Evolutionary conservation across 345 rosid genomes (phyloP), one percentile per base, ranked within the genome.

Genomic region (Euphorbia tirucalli): DNA sequence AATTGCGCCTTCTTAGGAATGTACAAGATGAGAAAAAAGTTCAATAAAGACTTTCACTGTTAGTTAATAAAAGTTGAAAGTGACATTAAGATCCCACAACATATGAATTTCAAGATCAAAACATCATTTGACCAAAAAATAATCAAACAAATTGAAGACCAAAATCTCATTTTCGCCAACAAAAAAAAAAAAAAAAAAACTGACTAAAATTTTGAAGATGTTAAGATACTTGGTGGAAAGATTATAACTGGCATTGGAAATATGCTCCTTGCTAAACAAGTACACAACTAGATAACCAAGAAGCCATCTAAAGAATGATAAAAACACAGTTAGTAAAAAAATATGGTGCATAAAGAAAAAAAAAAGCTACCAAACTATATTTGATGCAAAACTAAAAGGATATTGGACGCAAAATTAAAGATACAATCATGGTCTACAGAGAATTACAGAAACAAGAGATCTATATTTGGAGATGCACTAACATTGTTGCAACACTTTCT

Each of bases 201-300:
- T 85, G 84, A 90, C 82, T 66, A 87, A 71, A 70, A 92, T 82
- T 81, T 65, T 83, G 90, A 77, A 92, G 77, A 92, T 83, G 61
- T 84, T 89, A 70, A 95, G 93, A 65, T 87, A 84, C 82, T 90
- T 90, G 72, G 95, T 90, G 28, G 97, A 89, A 61, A 95, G 91
- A 78, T 95, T 95, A 76, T 83, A 86, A 48, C 89, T 84, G 61
- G 97, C 97, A 39, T 87, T 92, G 73, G 81, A 85, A 74, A 90
- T 90, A 60, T 86, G 90, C 74, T 89, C 91, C 81, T 84, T 92
- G 83, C 88, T 60, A 69, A 95, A 95, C 84, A 95, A 77, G 82
- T 95, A 95, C 74, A 95, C 89, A 0, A 90, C 88, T 19, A 97
- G 97, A 80, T 95, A 92, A 70, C 91, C 96, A 74, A 95, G 89